A percentile compares a stretch with the other conserved stretches of the same genome.
Conservation (phyloP, 2,329 filamentous ascomycete species). For the Penicillium sp. region DNA sequence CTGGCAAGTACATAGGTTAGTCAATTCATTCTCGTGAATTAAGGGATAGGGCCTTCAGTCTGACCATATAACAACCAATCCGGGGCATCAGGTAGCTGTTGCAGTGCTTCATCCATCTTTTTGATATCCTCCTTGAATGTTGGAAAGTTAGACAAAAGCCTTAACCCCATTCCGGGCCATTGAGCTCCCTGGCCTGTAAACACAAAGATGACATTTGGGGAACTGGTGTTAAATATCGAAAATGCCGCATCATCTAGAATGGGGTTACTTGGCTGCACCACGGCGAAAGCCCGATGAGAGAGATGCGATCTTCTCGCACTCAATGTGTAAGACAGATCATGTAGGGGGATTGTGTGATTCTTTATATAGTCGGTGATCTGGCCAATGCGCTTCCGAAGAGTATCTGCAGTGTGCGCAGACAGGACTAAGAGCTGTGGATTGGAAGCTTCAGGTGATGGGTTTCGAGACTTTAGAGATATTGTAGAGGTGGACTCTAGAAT, state of each 20-base stretch:
- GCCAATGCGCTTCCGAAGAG: constrained; percentile 11
- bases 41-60: not conserved
- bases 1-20: not conserved
- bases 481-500: constrained; percentile 12
- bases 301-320: constrained; percentile 15
- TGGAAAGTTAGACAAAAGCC: constrained; percentile 22
- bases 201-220: constrained; percentile 21
- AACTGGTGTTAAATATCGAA: not conserved
- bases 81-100: constrained; percentile 1
- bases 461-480: not conserved
- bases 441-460: not conserved
- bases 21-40: not conserved
- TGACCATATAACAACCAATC: constrained; percentile 10
- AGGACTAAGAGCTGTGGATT: constrained; percentile 13
- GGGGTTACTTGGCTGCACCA: not conserved
- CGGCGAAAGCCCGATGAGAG: constrained; percentile 13
- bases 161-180: constrained; percentile 34
- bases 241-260: not conserved
- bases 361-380: constrained; percentile 9
- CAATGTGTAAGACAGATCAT: constrained; percentile 19
- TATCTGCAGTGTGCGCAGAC: constrained; percentile 13
- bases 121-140: constrained; percentile 20
- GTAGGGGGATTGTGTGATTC: not conserved
- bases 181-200: constrained; percentile 42
- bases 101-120: constrained; percentile 15